Conservation (phyloP, 2,329 filamentous ascomycete genomes). For the Boeremia exigua region DNA sequence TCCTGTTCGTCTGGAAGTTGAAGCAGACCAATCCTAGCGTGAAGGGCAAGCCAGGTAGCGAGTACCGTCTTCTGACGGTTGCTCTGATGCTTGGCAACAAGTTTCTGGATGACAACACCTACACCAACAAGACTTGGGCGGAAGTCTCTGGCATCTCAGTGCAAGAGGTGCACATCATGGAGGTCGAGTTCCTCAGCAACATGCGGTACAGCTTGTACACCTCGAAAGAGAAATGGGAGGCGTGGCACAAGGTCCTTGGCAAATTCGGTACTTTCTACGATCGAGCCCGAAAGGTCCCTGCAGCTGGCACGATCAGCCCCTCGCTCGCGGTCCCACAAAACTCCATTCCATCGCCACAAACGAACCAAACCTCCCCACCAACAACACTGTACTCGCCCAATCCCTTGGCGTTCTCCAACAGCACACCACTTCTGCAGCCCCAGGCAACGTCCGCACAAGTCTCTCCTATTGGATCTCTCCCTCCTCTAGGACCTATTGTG, state of each 20-base stretch:
- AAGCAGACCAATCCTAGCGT: conserved; percentile 90
- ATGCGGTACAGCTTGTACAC: conserved; percentile 94
- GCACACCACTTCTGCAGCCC: conserved; percentile 48
- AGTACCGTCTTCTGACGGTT: conserved; percentile 90
- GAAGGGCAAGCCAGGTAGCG: conserved; percentile 89
- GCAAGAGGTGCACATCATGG: conserved; percentile 97
- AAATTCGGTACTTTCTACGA: conserved; percentile 86
- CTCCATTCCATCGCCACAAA: conserved; percentile 58
- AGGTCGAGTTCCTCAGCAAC: conserved; percentile 99
- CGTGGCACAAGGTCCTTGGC: conserved; percentile 83
- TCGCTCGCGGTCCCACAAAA: conserved; percentile 50
- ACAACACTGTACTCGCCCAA: conserved; percentile 52
- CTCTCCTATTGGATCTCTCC: conserved; percentile 52
- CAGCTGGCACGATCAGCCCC: conserved; percentile 49
- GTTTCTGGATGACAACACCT: conserved; percentile 98
- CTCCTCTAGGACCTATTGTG: conserved; percentile 48
- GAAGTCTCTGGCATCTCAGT: conserved; percentile 95
- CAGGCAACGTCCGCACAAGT: conserved; percentile 52
- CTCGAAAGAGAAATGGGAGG: conserved; percentile 83
- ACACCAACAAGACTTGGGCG: conserved; percentile 99
- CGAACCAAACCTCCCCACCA: conserved; percentile 59
- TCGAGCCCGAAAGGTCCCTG: conserved; percentile 62
- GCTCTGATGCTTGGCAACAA: conserved; percentile 98
- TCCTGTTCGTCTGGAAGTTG: conserved; percentile 90
- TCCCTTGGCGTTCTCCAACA: conserved; percentile 50